Evolutionary conservation across 192 early-diverging fungal species (phyloP).

Genomic region (Funneliformis geosporum): DNA sequence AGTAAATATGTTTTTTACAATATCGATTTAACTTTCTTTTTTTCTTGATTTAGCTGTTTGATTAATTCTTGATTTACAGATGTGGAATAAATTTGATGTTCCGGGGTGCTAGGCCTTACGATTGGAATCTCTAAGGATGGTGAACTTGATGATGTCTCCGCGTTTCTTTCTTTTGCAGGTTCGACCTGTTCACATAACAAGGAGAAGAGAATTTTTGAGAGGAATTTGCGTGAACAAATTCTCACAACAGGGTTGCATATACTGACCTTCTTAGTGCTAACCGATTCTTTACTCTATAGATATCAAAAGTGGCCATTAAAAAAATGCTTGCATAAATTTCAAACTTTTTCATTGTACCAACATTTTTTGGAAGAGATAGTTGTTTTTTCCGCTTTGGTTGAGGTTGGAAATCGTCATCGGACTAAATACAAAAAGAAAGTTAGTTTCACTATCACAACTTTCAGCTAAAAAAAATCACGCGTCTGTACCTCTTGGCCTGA

Average conservation of each 20-base stretch:
- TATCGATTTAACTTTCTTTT: conserved; percentile 11
- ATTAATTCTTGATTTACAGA: conserved; percentile 22
- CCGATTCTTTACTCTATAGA: neutral
- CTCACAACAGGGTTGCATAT: too few species aligned
- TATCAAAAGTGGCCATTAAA: conserved; percentile 19
- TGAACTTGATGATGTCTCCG: too few species aligned
- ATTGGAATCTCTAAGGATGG: neutral
- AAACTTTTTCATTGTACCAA: neutral
- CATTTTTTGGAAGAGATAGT: neutral
- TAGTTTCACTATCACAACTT: too few species aligned
- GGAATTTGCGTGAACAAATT: too few species aligned
- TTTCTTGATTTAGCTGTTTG: conserved; percentile 12
- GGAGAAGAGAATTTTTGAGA: too few species aligned
- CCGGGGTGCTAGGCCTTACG: too few species aligned
- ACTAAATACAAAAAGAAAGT: too few species aligned
- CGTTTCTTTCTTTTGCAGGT: too few species aligned
- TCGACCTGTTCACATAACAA: too few species aligned
- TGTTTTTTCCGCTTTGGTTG: neutral
- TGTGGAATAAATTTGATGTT: conserved; percentile 22
- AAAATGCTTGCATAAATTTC: conserved; percentile 9
- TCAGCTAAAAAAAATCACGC: too few species aligned
- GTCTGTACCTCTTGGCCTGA: too few species aligned
- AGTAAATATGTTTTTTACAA: neutral
- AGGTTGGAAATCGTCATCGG: neutral
- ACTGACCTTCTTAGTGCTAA: too few species aligned